Evolutionary conservation across 2,329 filamentous ascomycete species (phyloP).

Genomic region (Chalaropsis ovoidea): DNA sequence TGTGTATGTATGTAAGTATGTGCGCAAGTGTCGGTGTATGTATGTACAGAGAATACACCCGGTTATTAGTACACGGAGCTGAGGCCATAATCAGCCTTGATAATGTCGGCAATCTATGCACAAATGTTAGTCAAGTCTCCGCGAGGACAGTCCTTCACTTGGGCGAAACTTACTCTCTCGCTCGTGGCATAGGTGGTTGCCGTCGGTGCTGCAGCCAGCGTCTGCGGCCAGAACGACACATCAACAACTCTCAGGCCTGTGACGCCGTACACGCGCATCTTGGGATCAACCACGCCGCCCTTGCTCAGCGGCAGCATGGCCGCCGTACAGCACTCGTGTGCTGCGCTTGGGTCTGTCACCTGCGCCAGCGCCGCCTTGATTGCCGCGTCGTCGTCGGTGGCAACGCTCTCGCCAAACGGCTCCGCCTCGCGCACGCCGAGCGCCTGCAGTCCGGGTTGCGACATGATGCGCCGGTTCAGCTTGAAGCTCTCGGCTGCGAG

Average conservation of each 20-base stretch:
- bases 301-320: conserved; percentile 36
- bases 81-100: conserved; percentile 16
- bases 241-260: conserved; percentile 34
- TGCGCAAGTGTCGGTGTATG: too few species aligned
- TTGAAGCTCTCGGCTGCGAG: conserved; percentile 30
- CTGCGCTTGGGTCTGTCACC: conserved; percentile 21
- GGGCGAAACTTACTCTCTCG: conserved; percentile 30
- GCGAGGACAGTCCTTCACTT: neutral
- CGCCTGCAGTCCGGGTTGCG: conserved; percentile 30
- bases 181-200: conserved; percentile 32
- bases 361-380: conserved; percentile 27
- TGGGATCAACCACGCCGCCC: conserved; percentile 34
- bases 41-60: conserved; percentile 6
- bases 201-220: conserved; percentile 29
- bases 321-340: conserved; percentile 27
- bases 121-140: conserved; percentile 19
- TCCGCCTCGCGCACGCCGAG: conserved; percentile 30
- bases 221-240: conserved; percentile 29
- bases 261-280: conserved; percentile 29
- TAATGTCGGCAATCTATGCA: conserved; percentile 20
- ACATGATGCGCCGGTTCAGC: conserved; percentile 33
- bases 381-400: conserved; percentile 28
- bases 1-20: neutral
- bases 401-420: conserved; percentile 29
- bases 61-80: conserved; percentile 1